Evolutionary conservation across 148 eudicot species (phyloP), one percentile per base, ranked within the genome.

Genomic region (Camellia lanceoleosa): DNA sequence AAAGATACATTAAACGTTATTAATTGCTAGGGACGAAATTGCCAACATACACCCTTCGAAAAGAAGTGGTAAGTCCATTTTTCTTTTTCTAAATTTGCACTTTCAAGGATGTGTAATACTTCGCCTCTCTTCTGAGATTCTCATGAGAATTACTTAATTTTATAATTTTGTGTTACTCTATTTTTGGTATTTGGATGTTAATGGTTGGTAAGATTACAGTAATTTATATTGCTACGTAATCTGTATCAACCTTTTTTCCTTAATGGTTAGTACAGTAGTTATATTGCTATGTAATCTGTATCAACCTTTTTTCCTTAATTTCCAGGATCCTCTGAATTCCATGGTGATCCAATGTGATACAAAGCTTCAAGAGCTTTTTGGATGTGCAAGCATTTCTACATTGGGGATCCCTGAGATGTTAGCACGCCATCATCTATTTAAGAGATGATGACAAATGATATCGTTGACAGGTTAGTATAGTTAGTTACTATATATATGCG

Each of bases 321-420:
- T 64, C 30, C 83, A 94, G 97, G 98, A 94, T 87, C 92, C 92
- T 71, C 60, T 64, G 74, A 94, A 84, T 78, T 72, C 92, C 13
- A 82, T 83, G 78, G 78, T 87, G 66, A 80, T 85, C 63, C 9
- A 13, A n/a, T 94, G 98, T 86, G 98, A 94, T 81, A 79, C 84
- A 76, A 92, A 94, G 83, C 91, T 92, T 80, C 93, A 89, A 75
- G 90, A 92, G 76, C 92, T 94, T 55, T 81, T 94, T 55, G 94
- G 93, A 14, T 94, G 93, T 82, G 88, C 90, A 78, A 88, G 87
- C 85, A 87, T 90, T 15, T 81, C 92, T 73, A 86, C 84, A 41
- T 65, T 88, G 77, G 94, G 87, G 59, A 85, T 92, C 78, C 87
- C 86, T 71, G 96, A 94, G 83, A 82, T 83, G 82, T 79, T 94